phyloP scores from a whole-genome alignment of 306 rosid genomes.

The Sicyos edulis region DNA sequence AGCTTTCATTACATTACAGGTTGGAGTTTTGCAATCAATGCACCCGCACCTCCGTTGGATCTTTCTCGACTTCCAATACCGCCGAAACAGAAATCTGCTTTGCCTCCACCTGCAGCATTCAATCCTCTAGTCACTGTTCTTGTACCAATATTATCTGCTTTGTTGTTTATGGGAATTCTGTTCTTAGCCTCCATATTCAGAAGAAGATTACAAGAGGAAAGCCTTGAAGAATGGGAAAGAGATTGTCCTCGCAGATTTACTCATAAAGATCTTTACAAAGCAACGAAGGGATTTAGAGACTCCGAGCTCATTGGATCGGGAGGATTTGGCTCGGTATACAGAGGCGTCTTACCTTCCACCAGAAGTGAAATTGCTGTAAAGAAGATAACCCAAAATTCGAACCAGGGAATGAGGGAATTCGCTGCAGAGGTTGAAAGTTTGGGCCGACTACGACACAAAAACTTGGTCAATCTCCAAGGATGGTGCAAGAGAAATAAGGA shows the following conservation, averaged over 20 bases:
- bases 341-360: slow-evolving; percentile 39
- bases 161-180: slow-evolving; percentile 27
- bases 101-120: slow-evolving; percentile 8
- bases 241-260: slow-evolving; percentile 66
- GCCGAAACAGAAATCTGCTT: slow-evolving; percentile 22
- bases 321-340: slow-evolving; percentile 67
- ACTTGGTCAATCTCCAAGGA: slow-evolving; percentile 69
- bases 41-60: slow-evolving; percentile 27
- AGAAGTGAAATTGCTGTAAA: slow-evolving; percentile 60
- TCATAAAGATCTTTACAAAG: slow-evolving; percentile 50
- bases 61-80: slow-evolving; percentile 37
- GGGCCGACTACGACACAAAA: slow-evolving; percentile 66
- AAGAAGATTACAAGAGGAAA: slow-evolving; percentile 29
- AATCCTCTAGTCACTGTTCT: slow-evolving; percentile 24
- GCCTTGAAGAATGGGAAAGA: slow-evolving; percentile 68
- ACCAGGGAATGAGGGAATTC: slow-evolving; percentile 51
- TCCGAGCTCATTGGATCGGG: slow-evolving; percentile 59
- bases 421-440: slow-evolving; percentile 74
- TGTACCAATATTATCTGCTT: slow-evolving; percentile 30
- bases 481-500: slow-evolving; percentile 71
- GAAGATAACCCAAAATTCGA: slow-evolving; percentile 34
- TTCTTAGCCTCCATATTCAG: slow-evolving; percentile 21
- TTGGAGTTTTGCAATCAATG: slow-evolving; percentile 54
- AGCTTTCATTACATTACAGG: slow-evolving; percentile 63
- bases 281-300: slow-evolving; percentile 58